A percentile compares a stretch with the other conserved stretches of the same genome.
Conservation (phyloP, 345 rosid species). For the Lumnitzera littorea region DNA sequence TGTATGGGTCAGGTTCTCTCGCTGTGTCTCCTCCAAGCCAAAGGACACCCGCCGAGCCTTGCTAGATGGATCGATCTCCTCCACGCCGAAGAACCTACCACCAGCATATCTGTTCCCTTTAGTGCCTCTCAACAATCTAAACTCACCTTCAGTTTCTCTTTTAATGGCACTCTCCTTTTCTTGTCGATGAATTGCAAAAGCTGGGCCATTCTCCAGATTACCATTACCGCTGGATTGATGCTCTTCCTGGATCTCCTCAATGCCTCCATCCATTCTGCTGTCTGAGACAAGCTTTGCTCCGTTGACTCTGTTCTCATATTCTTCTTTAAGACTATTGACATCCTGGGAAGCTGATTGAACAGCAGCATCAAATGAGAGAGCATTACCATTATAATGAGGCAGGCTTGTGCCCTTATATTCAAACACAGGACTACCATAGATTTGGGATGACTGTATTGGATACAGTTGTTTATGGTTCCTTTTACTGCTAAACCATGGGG, state of each 20-base stretch:
- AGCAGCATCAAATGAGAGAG: conserved; percentile 91
- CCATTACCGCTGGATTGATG: conserved; percentile 25
- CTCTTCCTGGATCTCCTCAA: conserved; percentile 79
- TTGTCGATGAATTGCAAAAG: conserved; percentile 40
- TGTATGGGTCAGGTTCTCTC: conserved; percentile 32
- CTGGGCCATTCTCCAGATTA: conserved; percentile 40
- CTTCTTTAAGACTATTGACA: conserved; percentile 41
- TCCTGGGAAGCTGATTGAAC: conserved; percentile 86
- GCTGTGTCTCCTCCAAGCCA: conserved; percentile 62
- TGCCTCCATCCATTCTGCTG: conserved; percentile 10
- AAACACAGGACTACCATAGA: conserved; percentile 61
- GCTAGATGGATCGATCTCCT: conserved; percentile 70
- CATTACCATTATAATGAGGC: conserved; percentile 40
- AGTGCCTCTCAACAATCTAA: conserved; percentile 84
- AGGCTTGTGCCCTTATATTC: conserved; percentile 44
- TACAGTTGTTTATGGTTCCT: conserved; percentile 58
- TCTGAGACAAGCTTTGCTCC: conserved; percentile 16
- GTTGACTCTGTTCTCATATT: conserved; percentile 39
- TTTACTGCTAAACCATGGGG: conserved; percentile 61
- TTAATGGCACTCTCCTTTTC: conserved; percentile 93
- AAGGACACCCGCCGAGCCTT: conserved; percentile 88
- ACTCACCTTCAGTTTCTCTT: conserved; percentile 99
- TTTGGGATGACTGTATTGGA: conserved; percentile 51
- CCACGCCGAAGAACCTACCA: conserved; percentile 67
- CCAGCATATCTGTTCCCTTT: conserved; percentile 62